Evolutionary conservation across 805 yeast genomes (phyloP).

Genomic region (Candida morakotiae): DNA sequence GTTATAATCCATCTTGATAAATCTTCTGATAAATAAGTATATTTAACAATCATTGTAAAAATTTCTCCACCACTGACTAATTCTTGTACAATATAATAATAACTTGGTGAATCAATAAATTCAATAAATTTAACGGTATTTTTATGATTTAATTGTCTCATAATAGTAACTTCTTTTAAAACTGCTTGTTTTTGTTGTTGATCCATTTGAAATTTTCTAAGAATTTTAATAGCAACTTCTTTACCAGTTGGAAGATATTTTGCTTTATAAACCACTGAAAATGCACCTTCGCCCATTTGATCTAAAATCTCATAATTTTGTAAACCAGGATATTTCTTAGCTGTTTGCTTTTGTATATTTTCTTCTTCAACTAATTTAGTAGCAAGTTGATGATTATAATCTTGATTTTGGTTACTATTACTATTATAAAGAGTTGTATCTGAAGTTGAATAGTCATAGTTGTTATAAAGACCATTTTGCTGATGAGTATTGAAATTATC

Average conservation of each 20-base stretch:
- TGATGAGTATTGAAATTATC: background rate
- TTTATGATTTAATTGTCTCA: constrained; percentile 61
- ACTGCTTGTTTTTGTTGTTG: constrained; percentile 62
- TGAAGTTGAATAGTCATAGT: background rate
- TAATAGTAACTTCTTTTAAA: constrained; percentile 73
- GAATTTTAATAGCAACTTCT: constrained; percentile 53
- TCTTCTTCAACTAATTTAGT: constrained; percentile 35
- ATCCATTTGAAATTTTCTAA: constrained; percentile 68
- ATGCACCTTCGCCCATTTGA: constrained; percentile 79
- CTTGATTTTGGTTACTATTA: constrained; percentile 1
- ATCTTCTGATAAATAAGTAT: constrained; percentile 64
- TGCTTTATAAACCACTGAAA: constrained; percentile 70
- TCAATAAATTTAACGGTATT: constrained; percentile 63
- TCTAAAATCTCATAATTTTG: constrained; percentile 42
- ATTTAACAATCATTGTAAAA: constrained; percentile 62
- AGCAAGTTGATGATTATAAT: constrained; percentile 23
- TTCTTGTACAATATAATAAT: constrained; percentile 70
- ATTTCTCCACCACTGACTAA: constrained; percentile 75
- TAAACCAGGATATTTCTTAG: constrained; percentile 31
- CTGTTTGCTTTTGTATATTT: constrained; percentile 18
- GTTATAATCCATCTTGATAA: constrained; percentile 57
- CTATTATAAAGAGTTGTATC: constrained; percentile 3
- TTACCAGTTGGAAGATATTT: constrained; percentile 31
- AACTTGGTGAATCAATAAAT: constrained; percentile 57
- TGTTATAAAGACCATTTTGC: constrained; percentile 3